phyloP scores from a whole-genome alignment of 2,329 filamentous ascomycete species.

The Neobulgaria alba region DNA sequence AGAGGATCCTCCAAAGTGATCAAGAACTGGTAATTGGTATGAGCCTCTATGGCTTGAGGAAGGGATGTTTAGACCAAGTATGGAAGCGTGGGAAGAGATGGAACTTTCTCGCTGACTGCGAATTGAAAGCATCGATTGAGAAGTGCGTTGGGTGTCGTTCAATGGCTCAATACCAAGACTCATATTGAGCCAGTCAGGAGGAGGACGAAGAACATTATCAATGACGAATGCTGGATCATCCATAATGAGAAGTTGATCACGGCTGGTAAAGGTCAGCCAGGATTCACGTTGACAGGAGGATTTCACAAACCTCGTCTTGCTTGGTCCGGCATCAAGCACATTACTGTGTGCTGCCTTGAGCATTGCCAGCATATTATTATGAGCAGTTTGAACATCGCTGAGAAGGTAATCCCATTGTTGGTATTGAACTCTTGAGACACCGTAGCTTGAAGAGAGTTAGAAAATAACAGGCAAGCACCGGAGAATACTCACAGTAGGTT shows the following conservation, averaged over 20 bases:
- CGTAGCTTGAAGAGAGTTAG: constrained; percentile 43
- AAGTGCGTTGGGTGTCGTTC: constrained; percentile 20
- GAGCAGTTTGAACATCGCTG: constrained; percentile 66
- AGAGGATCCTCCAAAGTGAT: constrained; percentile 28
- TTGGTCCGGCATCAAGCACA: constrained; percentile 61
- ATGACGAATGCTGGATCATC: constrained; percentile 79
- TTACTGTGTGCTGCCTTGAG: constrained; percentile 48
- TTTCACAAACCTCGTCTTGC: constrained; percentile 56
- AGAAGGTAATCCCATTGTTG: constrained; percentile 86
- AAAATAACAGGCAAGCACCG: neutral
- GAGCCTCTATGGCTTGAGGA: constrained; percentile 35
- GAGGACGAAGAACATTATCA: constrained; percentile 45
- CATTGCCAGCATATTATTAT: constrained; percentile 63
- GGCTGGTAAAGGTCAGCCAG: constrained; percentile 41
- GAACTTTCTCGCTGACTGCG: constrained; percentile 18
- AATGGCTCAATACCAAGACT: constrained; percentile 40
- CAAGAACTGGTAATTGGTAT: constrained; percentile 23
- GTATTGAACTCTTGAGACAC: constrained; percentile 74
- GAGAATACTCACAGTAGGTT: constrained; percentile 58
- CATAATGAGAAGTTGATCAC: constrained; percentile 64
- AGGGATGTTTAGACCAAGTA: constrained; percentile 40
- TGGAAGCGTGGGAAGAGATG: constrained; percentile 21
- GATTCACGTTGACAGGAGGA: constrained; percentile 18
- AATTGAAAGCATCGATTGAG: constrained; percentile 28
- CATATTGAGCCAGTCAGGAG: constrained; percentile 28